These are phyloP conservation scores for Pulveroboletus ridleyi DNA, from an alignment of 1,284 basidiomycete genomes.

Conservation along the genomic window DNA sequence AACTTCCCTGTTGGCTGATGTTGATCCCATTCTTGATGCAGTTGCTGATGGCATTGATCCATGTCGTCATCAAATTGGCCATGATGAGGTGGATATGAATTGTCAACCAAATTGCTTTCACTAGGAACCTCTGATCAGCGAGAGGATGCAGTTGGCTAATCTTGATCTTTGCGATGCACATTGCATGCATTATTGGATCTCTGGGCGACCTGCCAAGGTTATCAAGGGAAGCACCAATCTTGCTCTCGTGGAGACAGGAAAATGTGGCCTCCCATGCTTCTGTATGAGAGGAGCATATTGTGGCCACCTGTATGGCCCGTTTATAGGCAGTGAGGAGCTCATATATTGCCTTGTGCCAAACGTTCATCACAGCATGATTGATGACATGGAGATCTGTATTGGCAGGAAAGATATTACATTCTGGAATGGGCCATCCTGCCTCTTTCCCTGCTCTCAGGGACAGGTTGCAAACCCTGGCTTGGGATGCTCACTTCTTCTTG, in stretches of 20 bases:
- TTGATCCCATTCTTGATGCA: conserved; percentile 14
- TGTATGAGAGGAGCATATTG: conserved; percentile 49
- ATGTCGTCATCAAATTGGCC: conserved; percentile 39
- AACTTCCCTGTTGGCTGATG: conserved; percentile 35
- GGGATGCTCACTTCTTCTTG: conserved; percentile 12
- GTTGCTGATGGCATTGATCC: conserved; percentile 28
- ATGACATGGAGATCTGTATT: conserved; percentile 38
- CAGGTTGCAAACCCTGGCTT: conserved; percentile 17
- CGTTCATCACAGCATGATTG: conserved; percentile 33
- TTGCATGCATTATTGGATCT: conserved; percentile 46
- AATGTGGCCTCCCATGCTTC: conserved; percentile 55
- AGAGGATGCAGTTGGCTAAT: conserved; percentile 54
- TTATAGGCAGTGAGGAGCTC: conserved; percentile 43
- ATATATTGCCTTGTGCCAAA: conserved; percentile 43
- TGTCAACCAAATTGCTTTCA: conserved; percentile 52
- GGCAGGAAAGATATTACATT: conserved; percentile 26
- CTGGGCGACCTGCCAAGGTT: conserved; percentile 34
- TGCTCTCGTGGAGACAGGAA: conserved; percentile 47
- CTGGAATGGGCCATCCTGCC: conserved; percentile 19
- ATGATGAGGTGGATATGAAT: conserved; percentile 50
- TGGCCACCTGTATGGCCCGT: conserved; percentile 39
- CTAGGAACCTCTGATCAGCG: conserved; percentile 50
- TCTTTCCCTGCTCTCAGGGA: conserved; percentile 18
- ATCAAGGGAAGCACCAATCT: conserved; percentile 38
- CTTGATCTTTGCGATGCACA: conserved; percentile 46